These are phyloP conservation scores for Phytophthora capsici DNA, from an alignment of 352 stramenopile species.

Conservation along the genomic window DNA sequence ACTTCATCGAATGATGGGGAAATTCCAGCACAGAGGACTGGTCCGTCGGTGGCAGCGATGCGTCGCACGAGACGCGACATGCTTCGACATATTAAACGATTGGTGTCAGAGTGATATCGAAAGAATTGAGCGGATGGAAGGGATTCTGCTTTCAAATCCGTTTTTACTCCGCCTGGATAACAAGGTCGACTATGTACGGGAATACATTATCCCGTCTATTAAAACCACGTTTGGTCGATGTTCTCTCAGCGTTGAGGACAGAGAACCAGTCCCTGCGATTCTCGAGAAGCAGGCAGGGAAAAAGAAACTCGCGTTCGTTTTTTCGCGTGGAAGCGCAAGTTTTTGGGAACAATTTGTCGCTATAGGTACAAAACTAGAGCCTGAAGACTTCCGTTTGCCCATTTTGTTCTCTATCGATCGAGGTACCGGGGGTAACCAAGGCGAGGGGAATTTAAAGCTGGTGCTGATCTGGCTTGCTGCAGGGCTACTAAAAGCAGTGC, in stretches of 20 bases:
- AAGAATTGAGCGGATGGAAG: slow-evolving; percentile 61
- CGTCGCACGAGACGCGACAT: slow-evolving; percentile 49
- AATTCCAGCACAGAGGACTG: slow-evolving; percentile 51
- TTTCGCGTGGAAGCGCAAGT: slow-evolving; percentile 32
- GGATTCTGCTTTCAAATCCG: slow-evolving; percentile 50
- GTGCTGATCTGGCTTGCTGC: slow-evolving; percentile 46
- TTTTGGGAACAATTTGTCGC: slow-evolving; percentile 62
- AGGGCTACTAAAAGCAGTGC: slow-evolving; percentile 37
- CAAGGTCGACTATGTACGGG: slow-evolving; percentile 61
- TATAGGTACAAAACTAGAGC: slow-evolving; percentile 44
- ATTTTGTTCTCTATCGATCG: slow-evolving; percentile 48
- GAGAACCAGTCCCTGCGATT: neutral
- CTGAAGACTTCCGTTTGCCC: slow-evolving; percentile 52
- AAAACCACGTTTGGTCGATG: slow-evolving; percentile 13
- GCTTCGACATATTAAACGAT: slow-evolving; percentile 75
- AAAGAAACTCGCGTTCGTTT: slow-evolving; percentile 50
- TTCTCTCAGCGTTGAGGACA: slow-evolving; percentile 5
- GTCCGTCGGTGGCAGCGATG: slow-evolving; percentile 55
- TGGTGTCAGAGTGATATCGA: slow-evolving; percentile 57
- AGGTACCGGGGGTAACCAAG: slow-evolving; percentile 9
- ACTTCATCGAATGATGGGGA: slow-evolving; percentile 56
- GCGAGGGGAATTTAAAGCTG: slow-evolving; percentile 42
- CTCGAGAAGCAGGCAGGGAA: slow-evolving; percentile 3
- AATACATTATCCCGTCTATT: slow-evolving; percentile 48
- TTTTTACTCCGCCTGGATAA: slow-evolving; percentile 72